Percentiles rank a stretch among this genome's conserved stretches.
phyloP scores from a whole-genome alignment of 2,329 filamentous ascomycete genomes.

The Penicillium freii region DNA sequence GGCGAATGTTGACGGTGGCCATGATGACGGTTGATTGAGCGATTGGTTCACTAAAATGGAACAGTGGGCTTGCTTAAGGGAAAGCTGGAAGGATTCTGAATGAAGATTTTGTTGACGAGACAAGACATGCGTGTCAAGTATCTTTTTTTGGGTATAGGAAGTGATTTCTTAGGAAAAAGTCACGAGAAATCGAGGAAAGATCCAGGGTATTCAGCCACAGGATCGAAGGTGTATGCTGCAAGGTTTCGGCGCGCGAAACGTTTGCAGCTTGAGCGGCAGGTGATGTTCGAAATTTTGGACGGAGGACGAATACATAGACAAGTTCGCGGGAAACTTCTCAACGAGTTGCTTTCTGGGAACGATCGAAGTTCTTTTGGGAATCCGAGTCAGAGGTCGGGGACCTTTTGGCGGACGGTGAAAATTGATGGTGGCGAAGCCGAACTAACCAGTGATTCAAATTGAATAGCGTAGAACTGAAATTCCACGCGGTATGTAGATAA shows the following conservation, averaged over 20 bases:
- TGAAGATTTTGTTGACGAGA: slow-evolving; percentile 47
- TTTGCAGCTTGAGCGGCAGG: slow-evolving; percentile 91
- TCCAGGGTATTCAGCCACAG: slow-evolving; percentile 71
- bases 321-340: slow-evolving; percentile 39
- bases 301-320: slow-evolving; percentile 99
- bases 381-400: slow-evolving; percentile 25
- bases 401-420: slow-evolving; percentile 9
- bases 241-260: slow-evolving; percentile 93
- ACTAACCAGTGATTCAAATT: slow-evolving; percentile 7
- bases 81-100: slow-evolving; percentile 42
- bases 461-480: slow-evolving; percentile 11
- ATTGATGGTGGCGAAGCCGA: slow-evolving; percentile 25
- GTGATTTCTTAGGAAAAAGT: slow-evolving; percentile 37
- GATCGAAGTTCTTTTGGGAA: slow-evolving; percentile 31
- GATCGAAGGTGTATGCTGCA: slow-evolving; percentile 85
- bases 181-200: slow-evolving; percentile 28
- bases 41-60: slow-evolving; percentile 31
- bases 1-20: slow-evolving; percentile 97
- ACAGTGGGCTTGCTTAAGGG: slow-evolving; percentile 28
- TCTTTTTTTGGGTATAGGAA: slow-evolving; percentile 23
- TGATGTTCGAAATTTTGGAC: slow-evolving; percentile 90
- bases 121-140: slow-evolving; percentile 59
- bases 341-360: slow-evolving; percentile 40
- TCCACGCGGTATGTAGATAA: slow-evolving; percentile 16
- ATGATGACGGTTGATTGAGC: slow-evolving; percentile 61